Evolutionary conservation across 495 filamentous ascomycete genomes (phyloP), one percentile per base, ranked within the genome.

Genomic region (Emericellopsis terricola): DNA sequence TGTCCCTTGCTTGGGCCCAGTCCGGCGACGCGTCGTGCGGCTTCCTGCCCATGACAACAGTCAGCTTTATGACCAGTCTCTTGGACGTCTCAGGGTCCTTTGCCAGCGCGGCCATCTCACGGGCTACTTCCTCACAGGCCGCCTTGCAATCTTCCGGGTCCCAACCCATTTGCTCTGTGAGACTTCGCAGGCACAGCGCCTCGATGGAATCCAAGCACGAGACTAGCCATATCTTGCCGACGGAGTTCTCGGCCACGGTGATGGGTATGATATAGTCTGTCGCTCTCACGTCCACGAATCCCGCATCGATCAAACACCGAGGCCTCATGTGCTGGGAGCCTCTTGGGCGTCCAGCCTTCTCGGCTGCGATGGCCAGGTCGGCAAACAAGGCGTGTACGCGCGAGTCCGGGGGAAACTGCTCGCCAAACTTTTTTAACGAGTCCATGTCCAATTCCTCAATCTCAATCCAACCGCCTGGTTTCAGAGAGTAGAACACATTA

Each of bases 211-310:
- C 74, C 21, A 84, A 49, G 33, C 69, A 46, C 0, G 64, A 52
- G 17, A 83, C 65, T 11, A 85, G 57, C 43, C 67, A 76, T 53
- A 80, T 68, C 41, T 77, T 81, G 28, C 68, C 66, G 36, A 71
- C 69, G 21, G 57, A 55, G 37, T 69, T 65, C 4, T 64, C 48
- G 2, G 59, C 56, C 4, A 63, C 45, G 0, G 71, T 71, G 8
- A 84, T 51, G 0, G 76, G 76, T 6, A 83, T 60, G 19, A 62
- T 61, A 34, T 70, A 61, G 24, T 67, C 60, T 10, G 53, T 59
- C 4, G 66, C 50, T 3, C 57, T 56, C 28, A 76, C 55, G 34
- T 81, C 69, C 20, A 67, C 65, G 44, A 81, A 78, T 3, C 78
- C 78, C 0, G 62, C 57, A 5, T 65, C 59, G 16, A 51, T 47